Conservation (phyloP, 2,329 filamentous ascomycete species). For the Arachnomyces sp. region DNA sequence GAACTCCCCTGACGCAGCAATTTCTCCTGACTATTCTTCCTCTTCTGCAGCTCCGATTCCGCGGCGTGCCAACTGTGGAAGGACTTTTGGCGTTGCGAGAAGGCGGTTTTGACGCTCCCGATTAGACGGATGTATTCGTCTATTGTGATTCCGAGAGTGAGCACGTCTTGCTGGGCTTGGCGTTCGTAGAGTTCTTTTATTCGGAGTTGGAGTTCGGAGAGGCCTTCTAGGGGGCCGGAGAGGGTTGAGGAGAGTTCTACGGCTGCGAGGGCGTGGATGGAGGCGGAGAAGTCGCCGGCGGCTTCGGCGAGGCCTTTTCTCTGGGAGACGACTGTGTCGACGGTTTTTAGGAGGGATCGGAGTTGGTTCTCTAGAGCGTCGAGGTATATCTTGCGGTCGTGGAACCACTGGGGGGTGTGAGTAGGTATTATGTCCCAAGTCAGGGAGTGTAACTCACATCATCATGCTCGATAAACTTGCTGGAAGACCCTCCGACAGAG, state of each 20-base stretch:
- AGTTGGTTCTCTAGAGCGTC: slow-evolving; percentile 89
- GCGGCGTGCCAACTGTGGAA: slow-evolving; percentile 91
- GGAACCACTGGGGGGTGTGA: slow-evolving; percentile 67
- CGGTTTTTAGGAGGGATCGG: slow-evolving; percentile 82
- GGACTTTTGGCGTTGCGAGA: slow-evolving; percentile 84
- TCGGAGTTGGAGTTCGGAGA: slow-evolving; percentile 87
- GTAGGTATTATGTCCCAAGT: slow-evolving; percentile 8
- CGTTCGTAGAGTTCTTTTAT: slow-evolving; percentile 93
- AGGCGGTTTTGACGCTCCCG: slow-evolving; percentile 87
- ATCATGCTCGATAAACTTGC: slow-evolving; percentile 95
- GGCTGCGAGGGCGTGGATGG: slow-evolving; percentile 81
- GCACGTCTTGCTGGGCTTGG: slow-evolving; percentile 91
- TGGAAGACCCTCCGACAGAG: slow-evolving; percentile 61
- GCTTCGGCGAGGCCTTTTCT: slow-evolving; percentile 90
- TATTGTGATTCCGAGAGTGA: slow-evolving; percentile 94
- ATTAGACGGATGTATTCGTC: slow-evolving; percentile 97
- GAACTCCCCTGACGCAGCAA: slow-evolving; percentile 88
- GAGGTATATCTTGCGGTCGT: slow-evolving; percentile 88
- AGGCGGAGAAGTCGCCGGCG: slow-evolving; percentile 85
- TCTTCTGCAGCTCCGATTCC: slow-evolving; percentile 83
- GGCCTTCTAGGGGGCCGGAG: slow-evolving; percentile 78
- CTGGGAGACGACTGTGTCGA: slow-evolving; percentile 85
- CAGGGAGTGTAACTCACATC: slow-evolving; percentile 54
- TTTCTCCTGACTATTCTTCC: slow-evolving; percentile 83
- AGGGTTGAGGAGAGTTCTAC: slow-evolving; percentile 87